Conservation (phyloP, 2,329 filamentous ascomycete species). For the Pseudocercospora fijiensis region DNA sequence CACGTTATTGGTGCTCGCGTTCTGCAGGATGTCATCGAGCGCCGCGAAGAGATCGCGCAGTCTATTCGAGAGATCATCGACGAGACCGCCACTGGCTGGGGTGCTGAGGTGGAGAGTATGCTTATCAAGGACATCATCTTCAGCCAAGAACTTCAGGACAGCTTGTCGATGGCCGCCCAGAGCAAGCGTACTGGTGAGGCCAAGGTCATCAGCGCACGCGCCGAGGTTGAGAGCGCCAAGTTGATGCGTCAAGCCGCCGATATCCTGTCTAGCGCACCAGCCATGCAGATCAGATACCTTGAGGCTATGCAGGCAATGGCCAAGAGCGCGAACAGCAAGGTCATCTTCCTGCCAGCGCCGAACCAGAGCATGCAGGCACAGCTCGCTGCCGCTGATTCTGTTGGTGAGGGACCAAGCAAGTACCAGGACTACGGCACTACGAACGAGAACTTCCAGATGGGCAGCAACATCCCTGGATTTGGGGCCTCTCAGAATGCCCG, state of each 20-base stretch:
- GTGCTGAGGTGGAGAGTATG: conserved; percentile 96
- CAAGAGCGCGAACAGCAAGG: conserved; percentile 83
- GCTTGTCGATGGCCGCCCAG: conserved; percentile 96
- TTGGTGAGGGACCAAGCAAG: conserved; percentile 57
- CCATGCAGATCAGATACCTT: conserved; percentile 97
- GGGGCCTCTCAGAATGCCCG: conserved; percentile 78
- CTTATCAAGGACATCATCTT: conserved; percentile 99
- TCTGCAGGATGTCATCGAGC: conserved; percentile 96
- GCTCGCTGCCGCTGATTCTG: conserved; percentile 50
- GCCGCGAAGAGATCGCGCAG: conserved; percentile 92
- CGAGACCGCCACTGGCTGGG: conserved; percentile 90
- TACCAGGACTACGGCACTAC: conserved; percentile 39
- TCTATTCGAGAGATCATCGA: conserved; percentile 97
- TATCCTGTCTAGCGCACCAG: conserved; percentile 84
- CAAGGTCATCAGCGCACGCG: conserved; percentile 96
- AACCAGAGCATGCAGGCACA: conserved; percentile 57
- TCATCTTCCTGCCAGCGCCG: conserved; percentile 70
- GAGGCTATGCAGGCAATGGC: conserved; percentile 99
- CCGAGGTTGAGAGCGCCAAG: conserved; percentile 94
- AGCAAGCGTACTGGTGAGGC: conserved; percentile 97
- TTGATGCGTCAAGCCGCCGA: conserved; percentile 88
- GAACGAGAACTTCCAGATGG: conserved; percentile 37
- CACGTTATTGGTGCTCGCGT: conserved; percentile 95
- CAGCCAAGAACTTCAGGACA: conserved; percentile 91
- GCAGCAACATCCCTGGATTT: conserved; percentile 53